These are phyloP conservation scores for Hordeum marinum DNA, from an alignment of 176 grass and related monocot species.

Conservation along the genomic window DNA sequence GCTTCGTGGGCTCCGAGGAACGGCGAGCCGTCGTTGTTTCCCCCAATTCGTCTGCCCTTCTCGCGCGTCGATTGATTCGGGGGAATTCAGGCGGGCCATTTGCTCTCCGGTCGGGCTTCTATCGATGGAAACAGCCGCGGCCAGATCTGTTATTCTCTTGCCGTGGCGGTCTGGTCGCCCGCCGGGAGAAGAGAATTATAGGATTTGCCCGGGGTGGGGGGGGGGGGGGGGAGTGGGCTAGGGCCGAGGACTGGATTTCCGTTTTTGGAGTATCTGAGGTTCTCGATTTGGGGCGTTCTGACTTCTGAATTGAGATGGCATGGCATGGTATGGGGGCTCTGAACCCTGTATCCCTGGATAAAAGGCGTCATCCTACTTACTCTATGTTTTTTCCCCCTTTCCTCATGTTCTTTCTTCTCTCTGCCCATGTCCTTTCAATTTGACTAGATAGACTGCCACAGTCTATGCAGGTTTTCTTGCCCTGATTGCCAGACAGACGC, in stretches of 20 bases:
- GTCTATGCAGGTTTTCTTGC: neutral
- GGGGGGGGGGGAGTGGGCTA: neutral
- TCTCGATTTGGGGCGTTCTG: neutral
- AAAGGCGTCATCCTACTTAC: neutral
- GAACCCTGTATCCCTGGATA: constrained; percentile 1
- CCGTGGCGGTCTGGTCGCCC: neutral
- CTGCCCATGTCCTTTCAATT: neutral
- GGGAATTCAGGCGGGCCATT: neutral
- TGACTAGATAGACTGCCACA: neutral
- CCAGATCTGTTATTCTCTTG: constrained; percentile 33
- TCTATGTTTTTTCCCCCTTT: neutral
- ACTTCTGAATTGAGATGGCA: neutral
- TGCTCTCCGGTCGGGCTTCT: neutral
- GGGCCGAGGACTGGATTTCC: constrained; percentile 2
- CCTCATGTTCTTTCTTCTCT: neutral
- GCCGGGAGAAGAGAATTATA: neutral
- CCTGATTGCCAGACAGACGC: neutral
- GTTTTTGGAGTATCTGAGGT: neutral
- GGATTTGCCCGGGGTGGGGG: no score
- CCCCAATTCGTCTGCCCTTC: neutral
- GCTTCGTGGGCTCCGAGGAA: neutral
- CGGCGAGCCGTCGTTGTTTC: neutral
- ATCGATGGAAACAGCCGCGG: neutral
- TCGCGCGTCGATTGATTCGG: neutral
- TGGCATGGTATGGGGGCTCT: constrained; percentile 1